Evolutionary conservation across 1,139 yeast genomes (phyloP), one percentile per base, ranked within the genome.

Genomic region (Candida pseudocylindracea): DNA sequence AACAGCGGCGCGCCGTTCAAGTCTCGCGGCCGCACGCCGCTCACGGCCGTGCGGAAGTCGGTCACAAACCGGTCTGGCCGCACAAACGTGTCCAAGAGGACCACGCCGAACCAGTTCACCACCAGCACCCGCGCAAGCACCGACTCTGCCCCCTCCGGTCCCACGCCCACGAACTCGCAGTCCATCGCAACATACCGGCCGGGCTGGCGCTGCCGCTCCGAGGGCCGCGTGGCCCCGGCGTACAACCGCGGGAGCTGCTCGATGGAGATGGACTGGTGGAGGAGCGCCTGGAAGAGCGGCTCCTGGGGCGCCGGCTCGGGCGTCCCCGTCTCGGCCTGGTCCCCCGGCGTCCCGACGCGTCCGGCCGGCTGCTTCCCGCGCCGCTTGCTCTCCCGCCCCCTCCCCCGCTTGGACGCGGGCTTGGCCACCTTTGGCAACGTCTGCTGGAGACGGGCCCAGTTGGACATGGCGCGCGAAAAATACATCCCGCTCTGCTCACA

Each of bases 21-120:
- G 45, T 75, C 67, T 8, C 53, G 50, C 0, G 93, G 78, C 2
- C 72, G 58, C 3, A 85, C 68, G 11, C 96, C 96, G 48, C 91
- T 73, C n/a, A 80, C 92, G 79, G 85, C 72, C 0, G 95, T 85
- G 48, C 95, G 63, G 83, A 91, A 85, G 49, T 83, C 93, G 0
- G 85, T 72, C 2, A 85, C 93, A 34, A 55, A 56, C 41, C 73
- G 83, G 29, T 58, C 53, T 2, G 95, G 95, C 39, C 58, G 59
- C 1, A 85, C 95, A 51, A 61, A 83, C 31, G 62, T 56, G 49
- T 85, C 95, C 38, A 73, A 56, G 0, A 85, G 46, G 0, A 69
- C 61, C 41, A 66, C 64, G 0, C 96, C 95, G 45, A 67, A 74
- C 45, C 62, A 80, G 48, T 85, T 81, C 4, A 85, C 94, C 10